phyloP scores from a whole-genome alignment of 768 basidiomycete genomes.

The Strobilomyces dryophilus region DNA sequence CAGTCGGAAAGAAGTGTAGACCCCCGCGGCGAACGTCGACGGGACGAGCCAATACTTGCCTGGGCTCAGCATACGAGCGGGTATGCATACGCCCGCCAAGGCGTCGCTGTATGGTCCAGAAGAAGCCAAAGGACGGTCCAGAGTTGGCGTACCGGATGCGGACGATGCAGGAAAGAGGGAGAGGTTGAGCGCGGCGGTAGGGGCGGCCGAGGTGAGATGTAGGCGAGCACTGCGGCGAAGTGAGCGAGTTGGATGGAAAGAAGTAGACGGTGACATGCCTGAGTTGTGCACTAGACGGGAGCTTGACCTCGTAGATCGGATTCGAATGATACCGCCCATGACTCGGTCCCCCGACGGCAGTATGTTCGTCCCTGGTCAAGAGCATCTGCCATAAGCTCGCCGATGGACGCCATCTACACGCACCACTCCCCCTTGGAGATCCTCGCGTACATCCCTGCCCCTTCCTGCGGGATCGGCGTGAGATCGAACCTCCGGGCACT shows the following conservation, averaged over 20 bases:
- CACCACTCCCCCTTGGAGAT: conserved; percentile 71
- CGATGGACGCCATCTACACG: conserved; percentile 14
- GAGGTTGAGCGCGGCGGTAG: conserved; percentile 52
- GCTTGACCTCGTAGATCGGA: conserved; percentile 61
- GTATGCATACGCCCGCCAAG: conserved; percentile 65
- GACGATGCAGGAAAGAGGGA: conserved; percentile 45
- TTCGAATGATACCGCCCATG: conserved; percentile 62
- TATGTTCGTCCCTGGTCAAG: conserved; percentile 45
- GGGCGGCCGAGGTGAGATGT: conserved; percentile 47
- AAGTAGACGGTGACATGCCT: conserved; percentile 39
- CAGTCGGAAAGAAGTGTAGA: conserved; percentile 54
- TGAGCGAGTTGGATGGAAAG: neutral
- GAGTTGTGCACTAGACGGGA: conserved; percentile 50
- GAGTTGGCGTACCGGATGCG: conserved; percentile 4
- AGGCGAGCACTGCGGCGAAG: conserved; percentile 58
- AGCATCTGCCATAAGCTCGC: neutral
- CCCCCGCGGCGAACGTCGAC: conserved; percentile 64
- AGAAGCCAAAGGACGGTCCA: conserved; percentile 50
- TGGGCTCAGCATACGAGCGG: conserved; percentile 42
- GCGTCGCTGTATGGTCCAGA: conserved; percentile 81
- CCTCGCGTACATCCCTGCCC: conserved; percentile 86
- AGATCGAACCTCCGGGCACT: conserved; percentile 61
- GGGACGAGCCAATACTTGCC: conserved; percentile 74
- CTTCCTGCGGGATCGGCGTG: conserved; percentile 71
- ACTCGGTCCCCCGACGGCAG: conserved; percentile 68